phyloP scores from a whole-genome alignment of 371 early-diverging fungal genomes.

The Dichotomocladium elegans region DNA sequence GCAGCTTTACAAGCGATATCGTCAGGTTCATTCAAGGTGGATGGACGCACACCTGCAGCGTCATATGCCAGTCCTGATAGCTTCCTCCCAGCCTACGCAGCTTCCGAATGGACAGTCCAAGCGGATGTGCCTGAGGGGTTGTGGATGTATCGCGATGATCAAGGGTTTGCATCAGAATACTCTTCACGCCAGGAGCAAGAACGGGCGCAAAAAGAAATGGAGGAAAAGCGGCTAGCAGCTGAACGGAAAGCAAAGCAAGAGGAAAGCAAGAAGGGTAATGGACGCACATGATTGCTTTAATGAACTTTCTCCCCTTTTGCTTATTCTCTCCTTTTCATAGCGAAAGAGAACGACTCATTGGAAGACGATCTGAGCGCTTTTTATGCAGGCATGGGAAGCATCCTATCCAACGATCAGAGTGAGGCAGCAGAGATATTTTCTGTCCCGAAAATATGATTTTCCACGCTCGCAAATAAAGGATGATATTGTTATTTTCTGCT shows the following conservation, averaged over 20 bases:
- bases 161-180: constrained; percentile 41
- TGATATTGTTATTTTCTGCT: background rate
- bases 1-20: constrained; percentile 20
- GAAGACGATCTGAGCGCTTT: constrained; percentile 45
- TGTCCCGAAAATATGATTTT: constrained; percentile 26
- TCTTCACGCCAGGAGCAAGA: constrained; percentile 21
- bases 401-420: constrained; percentile 21
- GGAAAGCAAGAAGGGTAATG: constrained; percentile 7
- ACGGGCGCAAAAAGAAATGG: constrained; percentile 19
- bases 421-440: constrained; percentile 32
- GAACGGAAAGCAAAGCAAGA: constrained; percentile 23
- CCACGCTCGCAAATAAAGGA: no score
- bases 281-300: background rate
- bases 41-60: constrained; percentile 26
- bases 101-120: constrained; percentile 40
- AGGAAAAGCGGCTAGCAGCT: constrained; percentile 13
- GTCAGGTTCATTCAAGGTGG: constrained; percentile 28
- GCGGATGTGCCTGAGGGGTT: constrained; percentile 30
- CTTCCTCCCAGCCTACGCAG: constrained; percentile 50
- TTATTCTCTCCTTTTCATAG: constrained; percentile 4
- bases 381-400: constrained; percentile 42
- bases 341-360: constrained; percentile 21
- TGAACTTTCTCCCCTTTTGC: background rate
- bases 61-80: constrained; percentile 47
- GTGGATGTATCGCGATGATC: constrained; percentile 53